Conservation (phyloP, 495 filamentous ascomycete species). For the Trypethelium eluteriae region DNA sequence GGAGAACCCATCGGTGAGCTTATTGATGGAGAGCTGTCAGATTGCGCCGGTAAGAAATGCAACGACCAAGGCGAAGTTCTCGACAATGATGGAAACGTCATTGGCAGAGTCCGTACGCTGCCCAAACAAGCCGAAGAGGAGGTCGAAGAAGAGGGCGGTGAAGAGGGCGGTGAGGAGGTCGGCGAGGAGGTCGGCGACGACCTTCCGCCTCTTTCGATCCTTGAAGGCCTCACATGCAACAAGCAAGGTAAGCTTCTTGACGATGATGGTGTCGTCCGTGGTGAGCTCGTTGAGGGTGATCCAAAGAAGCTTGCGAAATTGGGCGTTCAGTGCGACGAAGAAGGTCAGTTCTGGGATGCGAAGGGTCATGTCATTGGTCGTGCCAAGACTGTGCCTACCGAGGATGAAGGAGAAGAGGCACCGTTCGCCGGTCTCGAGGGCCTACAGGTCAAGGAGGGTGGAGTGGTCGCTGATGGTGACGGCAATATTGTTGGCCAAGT, state of each 20-base stretch:
- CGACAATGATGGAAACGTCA: constrained; percentile 40
- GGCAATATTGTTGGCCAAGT: constrained; percentile 51
- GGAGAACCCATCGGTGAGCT: constrained; percentile 46
- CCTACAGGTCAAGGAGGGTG: constrained; percentile 51
- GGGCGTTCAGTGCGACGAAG: constrained; percentile 31
- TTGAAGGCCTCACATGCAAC: constrained; percentile 57
- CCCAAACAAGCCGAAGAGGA: constrained; percentile 28
- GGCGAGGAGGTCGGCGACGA: constrained; percentile 29
- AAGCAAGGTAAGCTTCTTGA: constrained; percentile 50
- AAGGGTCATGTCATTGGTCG: constrained; percentile 41
- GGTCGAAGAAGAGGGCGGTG: constrained; percentile 31
- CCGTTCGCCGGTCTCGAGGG: constrained; percentile 59
- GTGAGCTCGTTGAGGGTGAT: constrained; percentile 40
- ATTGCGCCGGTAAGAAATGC: constrained; percentile 46
- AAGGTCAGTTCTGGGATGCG: constrained; percentile 42
- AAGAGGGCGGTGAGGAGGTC: constrained; percentile 26
- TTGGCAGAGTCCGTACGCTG: constrained; percentile 34
- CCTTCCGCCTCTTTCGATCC: constrained; percentile 49
- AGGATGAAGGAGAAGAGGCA: constrained; percentile 50
- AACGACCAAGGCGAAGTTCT: constrained; percentile 47
- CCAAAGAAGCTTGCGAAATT: constrained; percentile 40
- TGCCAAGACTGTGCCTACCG: constrained; percentile 36
- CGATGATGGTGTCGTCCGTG: constrained; percentile 34
- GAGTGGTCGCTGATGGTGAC: constrained; percentile 53
- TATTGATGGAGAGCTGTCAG: constrained; percentile 41